Evolutionary conservation across 2,329 filamentous ascomycete species (phyloP).

Genomic region (Fusarium austroafricanum): DNA sequence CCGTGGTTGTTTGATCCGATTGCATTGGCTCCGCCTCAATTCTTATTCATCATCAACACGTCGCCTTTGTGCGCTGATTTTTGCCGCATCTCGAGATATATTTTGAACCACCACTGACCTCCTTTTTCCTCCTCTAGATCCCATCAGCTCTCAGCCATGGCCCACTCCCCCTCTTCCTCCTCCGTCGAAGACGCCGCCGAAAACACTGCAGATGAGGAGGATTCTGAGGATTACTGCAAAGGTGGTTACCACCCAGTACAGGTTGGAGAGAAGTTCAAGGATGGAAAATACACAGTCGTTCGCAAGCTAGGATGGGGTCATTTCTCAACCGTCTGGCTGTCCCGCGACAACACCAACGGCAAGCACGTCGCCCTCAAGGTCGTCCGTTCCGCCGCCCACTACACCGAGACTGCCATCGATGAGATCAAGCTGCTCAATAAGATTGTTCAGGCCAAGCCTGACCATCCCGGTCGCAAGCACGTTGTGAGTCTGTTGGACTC

Average conservation of each 20-base stretch:
- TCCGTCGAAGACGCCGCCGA: constrained; percentile 87
- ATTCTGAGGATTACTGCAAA: constrained; percentile 99
- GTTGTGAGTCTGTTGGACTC: constrained; percentile 96
- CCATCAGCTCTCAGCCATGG: constrained; percentile 67
- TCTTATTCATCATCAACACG: constrained; percentile 24
- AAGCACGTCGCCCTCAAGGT: constrained; percentile 99
- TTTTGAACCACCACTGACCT: constrained; percentile 31
- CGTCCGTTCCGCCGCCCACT: constrained; percentile 96
- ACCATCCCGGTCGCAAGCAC: constrained; percentile 93
- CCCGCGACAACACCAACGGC: constrained; percentile 83
- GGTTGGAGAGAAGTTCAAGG: constrained; percentile 96
- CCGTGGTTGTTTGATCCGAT: constrained; percentile 41
- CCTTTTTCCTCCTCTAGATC: constrained; percentile 55
- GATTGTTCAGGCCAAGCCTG: constrained; percentile 94
- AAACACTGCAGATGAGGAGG: constrained; percentile 96
- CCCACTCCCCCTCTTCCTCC: constrained; percentile 81
- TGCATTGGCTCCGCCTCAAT: constrained; percentile 40
- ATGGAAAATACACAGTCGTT: constrained; percentile 95
- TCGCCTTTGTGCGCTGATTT: constrained; percentile 24
- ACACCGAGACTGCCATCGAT: constrained; percentile 98
- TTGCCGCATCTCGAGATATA: constrained; percentile 9
- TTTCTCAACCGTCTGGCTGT: constrained; percentile 95
- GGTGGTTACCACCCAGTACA: constrained; percentile 96
- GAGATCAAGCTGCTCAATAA: constrained; percentile 98
- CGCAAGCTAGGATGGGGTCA: constrained; percentile 98